Evolutionary conservation across 768 basidiomycete species (phyloP).

Genomic region (Rhizopogon vinicolor): DNA sequence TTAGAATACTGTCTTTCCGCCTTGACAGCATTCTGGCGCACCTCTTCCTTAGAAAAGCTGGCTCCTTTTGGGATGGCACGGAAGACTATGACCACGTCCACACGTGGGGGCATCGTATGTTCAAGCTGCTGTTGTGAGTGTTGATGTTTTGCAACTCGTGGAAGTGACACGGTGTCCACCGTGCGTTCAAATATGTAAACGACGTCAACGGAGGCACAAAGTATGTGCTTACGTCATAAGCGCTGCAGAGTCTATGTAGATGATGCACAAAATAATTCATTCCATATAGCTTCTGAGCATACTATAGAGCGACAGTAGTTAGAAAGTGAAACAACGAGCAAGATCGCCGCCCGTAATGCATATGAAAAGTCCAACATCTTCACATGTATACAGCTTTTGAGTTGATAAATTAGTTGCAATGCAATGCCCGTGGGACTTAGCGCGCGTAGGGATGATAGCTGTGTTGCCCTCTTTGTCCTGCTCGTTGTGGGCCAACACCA

Average conservation of each 20-base stretch:
- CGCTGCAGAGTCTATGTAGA: too few relatives aligned
- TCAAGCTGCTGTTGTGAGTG: not conserved
- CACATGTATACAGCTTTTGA: not conserved
- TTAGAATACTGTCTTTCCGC: conserved; percentile 66
- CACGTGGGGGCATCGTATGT: conserved; percentile 42
- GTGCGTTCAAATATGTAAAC: too few relatives aligned
- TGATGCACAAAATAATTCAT: not conserved
- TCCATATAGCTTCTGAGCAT: not conserved
- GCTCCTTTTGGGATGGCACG: conserved; percentile 36
- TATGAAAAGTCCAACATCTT: conserved; percentile 2
- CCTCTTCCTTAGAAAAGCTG: conserved; percentile 55
- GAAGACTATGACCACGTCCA: conserved; percentile 75
- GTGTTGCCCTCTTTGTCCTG: conserved; percentile 69
- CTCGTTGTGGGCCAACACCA: conserved; percentile 67
- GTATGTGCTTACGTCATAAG: too few relatives aligned
- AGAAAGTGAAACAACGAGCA: not conserved
- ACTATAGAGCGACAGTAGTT: not conserved
- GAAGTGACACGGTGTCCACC: too few relatives aligned
- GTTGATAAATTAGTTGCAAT: conserved; percentile 5
- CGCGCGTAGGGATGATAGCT: conserved; percentile 84
- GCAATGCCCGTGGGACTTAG: conserved; percentile 20
- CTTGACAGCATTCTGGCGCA: conserved; percentile 55
- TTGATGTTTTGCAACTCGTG: not conserved
- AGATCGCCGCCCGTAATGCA: conserved; percentile 1
- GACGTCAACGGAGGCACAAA: too few relatives aligned